Conservation (phyloP, 202 grass and related monocot species). For the Hordeum pubiflorum region DNA sequence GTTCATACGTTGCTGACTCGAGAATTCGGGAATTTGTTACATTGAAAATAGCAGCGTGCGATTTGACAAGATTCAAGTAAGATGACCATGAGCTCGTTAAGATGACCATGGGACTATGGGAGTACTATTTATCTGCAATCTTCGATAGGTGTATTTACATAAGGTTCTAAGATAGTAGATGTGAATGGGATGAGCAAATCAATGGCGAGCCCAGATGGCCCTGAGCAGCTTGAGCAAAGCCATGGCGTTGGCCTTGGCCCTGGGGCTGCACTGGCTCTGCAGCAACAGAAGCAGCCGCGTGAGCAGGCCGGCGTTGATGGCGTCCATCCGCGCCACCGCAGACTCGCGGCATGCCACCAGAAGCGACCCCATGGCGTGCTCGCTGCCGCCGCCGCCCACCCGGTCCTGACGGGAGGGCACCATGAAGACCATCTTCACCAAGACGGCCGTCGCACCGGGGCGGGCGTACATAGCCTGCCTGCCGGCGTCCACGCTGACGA, state of each 20-base stretch:
- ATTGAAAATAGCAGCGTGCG: too few relatives aligned
- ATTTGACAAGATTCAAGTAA: too few relatives aligned
- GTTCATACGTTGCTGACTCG: too few relatives aligned
- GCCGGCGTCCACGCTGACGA: slow-evolving; percentile 14
- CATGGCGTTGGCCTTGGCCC: slow-evolving; percentile 34
- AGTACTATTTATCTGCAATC: background rate
- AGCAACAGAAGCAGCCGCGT: slow-evolving; percentile 41
- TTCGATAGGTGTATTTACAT: background rate
- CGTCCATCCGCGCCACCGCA: slow-evolving; percentile 10
- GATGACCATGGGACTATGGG: too few relatives aligned
- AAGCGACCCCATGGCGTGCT: slow-evolving; percentile 32
- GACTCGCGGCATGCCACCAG: slow-evolving; percentile 28
- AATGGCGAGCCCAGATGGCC: slow-evolving; percentile 24
- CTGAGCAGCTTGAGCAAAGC: slow-evolving; percentile 44
- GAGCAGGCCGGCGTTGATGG: slow-evolving; percentile 37
- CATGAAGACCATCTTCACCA: slow-evolving; percentile 46
- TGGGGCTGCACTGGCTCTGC: slow-evolving; percentile 40
- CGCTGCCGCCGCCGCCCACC: background rate
- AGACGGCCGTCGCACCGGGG: background rate
- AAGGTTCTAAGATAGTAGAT: background rate
- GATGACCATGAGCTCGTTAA: too few relatives aligned
- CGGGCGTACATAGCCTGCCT: slow-evolving; percentile 13
- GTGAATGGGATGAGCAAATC: background rate
- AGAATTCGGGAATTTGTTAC: too few relatives aligned
- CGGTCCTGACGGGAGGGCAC: slow-evolving; percentile 17